Evolutionary conservation across 2,329 filamentous ascomycete genomes (phyloP), one percentile per base, ranked within the genome.

Genomic region (Penicillium sp.): DNA sequence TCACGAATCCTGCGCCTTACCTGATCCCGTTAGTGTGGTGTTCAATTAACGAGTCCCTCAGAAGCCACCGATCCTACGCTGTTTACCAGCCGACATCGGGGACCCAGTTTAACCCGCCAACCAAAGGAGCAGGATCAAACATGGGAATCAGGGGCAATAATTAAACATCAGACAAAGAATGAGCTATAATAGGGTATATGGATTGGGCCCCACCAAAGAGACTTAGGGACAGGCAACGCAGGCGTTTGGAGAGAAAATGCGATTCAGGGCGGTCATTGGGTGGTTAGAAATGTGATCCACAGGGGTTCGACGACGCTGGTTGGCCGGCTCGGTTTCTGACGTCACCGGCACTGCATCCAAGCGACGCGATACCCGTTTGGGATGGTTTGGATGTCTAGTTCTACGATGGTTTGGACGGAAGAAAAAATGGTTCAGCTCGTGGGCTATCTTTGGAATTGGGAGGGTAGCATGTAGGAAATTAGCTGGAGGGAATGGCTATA

Each of bases 311-410:
- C 48, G 23, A 27, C 19, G 21, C 23, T 50, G 29, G 55, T 66
- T 65, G 61, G 64, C 23, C 53, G 1, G 64, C 53, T 66, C 64
- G 64, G 62, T 54, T 65, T 55, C n/a, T 66, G 64, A 66, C 59
- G 46, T 65, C 64, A 66, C 52, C 25, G 44, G 45, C 19, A n/a
- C 25, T 26, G 43, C 33, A 44, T 7, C 31, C 13, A 33, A 45
- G 27, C 42, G 33, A 26, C 54, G 54, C 64, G 29, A 61, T 58
- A 25, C 61, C 62, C 23, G 33, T 51, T 61, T 60, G 26, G 56
- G 61, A 53, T 55, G 61, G 33, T 54, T 44, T 54, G 27, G 45
- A 29, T 26, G 29, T 55, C 39, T 45, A 46, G 55, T 52, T 44
- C 45, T 58, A 55, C 43, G 53, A 45, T 45, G 55, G 13, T 37